Evolutionary conservation across 768 basidiomycete species (phyloP).

Genomic region (Tylopilus balloui): DNA sequence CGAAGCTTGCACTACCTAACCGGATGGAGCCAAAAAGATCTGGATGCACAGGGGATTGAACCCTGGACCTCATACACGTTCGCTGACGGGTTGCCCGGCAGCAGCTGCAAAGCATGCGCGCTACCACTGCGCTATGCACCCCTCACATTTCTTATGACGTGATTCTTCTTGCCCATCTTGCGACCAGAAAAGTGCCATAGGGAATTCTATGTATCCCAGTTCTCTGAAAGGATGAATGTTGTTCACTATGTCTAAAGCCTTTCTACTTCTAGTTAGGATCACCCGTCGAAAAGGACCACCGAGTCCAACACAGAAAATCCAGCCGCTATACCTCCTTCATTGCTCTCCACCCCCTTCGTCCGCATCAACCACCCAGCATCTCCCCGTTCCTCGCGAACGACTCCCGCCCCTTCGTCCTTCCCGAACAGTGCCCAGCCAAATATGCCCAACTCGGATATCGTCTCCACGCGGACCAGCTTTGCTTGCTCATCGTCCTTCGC

Average conservation of each 20-base stretch:
- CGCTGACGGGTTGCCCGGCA: constrained; percentile 1
- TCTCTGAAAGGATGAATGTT: no score
- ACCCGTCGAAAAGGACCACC: constrained; percentile 46
- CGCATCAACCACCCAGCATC: constrained; percentile 80
- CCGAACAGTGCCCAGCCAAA: constrained; percentile 88
- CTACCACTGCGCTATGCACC: constrained; percentile 36
- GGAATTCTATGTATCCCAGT: no score
- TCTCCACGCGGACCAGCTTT: constrained; percentile 53
- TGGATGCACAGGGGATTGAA: constrained; percentile 42
- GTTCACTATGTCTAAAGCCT: neutral
- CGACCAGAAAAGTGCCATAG: no score
- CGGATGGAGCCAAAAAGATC: constrained; percentile 12
- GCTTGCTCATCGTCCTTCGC: neutral
- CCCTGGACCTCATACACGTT: constrained; percentile 40
- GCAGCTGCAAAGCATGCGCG: constrained; percentile 40
- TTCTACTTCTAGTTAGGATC: neutral
- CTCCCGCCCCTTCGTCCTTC: constrained; percentile 29
- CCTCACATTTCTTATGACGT: neutral
- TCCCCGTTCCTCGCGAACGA: constrained; percentile 46
- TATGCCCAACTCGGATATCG: constrained; percentile 87
- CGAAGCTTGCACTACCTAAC: no score
- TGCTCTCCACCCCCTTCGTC: constrained; percentile 85
- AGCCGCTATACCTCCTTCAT: constrained; percentile 48
- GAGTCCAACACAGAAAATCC: constrained; percentile 79
- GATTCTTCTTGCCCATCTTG: no score